Evolutionary conservation across 345 rosid species (phyloP).

Genomic region (Citrus glauca): DNA sequence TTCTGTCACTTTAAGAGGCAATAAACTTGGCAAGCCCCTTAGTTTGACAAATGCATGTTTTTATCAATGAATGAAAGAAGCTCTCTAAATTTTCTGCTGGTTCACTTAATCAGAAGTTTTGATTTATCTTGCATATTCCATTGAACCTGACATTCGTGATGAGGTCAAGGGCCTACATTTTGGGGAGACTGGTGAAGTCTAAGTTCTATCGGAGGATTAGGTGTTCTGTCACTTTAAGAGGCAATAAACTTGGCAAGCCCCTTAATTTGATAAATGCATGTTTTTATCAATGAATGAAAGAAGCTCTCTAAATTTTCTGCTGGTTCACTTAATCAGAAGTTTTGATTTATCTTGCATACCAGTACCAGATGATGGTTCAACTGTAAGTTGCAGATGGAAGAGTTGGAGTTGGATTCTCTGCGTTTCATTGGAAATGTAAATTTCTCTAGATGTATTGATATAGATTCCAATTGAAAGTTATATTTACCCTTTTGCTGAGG

Average conservation of each 20-base stretch:
- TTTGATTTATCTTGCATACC: not conserved
- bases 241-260: conserved; percentile 56
- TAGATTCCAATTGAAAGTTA: not conserved
- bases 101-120: not conserved
- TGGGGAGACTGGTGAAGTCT: conserved; percentile 66
- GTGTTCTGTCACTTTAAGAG: conserved; percentile 58
- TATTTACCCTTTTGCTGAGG: not conserved
- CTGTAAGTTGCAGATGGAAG: not conserved
- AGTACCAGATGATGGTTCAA: not conserved
- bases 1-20: conserved; percentile 51
- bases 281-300: conserved; percentile 29
- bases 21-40: conserved; percentile 53
- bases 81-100: not conserved
- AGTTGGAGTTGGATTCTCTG: not conserved
- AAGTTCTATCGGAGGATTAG: conserved; percentile 49
- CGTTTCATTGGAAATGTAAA: not conserved
- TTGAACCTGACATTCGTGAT: conserved; percentile 70
- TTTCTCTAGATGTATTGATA: not conserved
- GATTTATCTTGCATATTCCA: not conserved
- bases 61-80: conserved; percentile 26
- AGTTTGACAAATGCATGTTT: conserved; percentile 48
- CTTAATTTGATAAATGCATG: conserved; percentile 50
- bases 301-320: not conserved
- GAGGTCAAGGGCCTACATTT: conserved; percentile 78
- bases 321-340: not conserved